A percentile compares a stretch with the other conserved stretches of the same genome.
phyloP scores from a whole-genome alignment of 352 stramenopile genomes.

The Halophytophthora polymorphica region DNA sequence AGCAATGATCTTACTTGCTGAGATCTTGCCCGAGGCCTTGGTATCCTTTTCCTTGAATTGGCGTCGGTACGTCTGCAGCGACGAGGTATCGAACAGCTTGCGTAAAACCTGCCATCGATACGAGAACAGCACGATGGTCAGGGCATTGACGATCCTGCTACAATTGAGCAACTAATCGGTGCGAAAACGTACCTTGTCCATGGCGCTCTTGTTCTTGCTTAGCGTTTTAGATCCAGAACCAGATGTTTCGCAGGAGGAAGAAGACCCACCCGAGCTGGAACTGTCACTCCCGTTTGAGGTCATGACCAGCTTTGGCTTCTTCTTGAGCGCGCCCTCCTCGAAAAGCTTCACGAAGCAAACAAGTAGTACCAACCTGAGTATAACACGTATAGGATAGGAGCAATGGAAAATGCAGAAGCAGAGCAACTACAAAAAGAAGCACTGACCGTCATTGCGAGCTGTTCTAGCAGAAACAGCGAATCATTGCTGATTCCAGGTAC shows the following conservation, averaged over 20 bases:
- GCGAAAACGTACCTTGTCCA: slow-evolving; percentile 26
- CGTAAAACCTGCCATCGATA: slow-evolving; percentile 21
- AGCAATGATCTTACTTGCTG: slow-evolving; percentile 32
- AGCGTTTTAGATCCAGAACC: slow-evolving; percentile 9
- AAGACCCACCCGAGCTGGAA: slow-evolving; percentile 21
- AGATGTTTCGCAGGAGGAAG: slow-evolving; percentile 15
- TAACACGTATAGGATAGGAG: background rate
- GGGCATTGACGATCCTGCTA: slow-evolving; percentile 1
- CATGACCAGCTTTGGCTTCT: slow-evolving; percentile 38
- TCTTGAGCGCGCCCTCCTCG: slow-evolving; percentile 47
- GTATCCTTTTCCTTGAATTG: slow-evolving; percentile 38
- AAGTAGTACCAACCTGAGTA: background rate
- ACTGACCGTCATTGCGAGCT: slow-evolving; percentile 60
- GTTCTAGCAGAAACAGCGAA: slow-evolving; percentile 56
- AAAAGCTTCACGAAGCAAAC: slow-evolving; percentile 36
- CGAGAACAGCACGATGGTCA: background rate
- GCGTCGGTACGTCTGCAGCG: slow-evolving; percentile 29
- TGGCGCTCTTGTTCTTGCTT: slow-evolving; percentile 1
- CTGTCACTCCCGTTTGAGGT: slow-evolving; percentile 14
- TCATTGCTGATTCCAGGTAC: slow-evolving; percentile 27
- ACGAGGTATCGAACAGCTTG: slow-evolving; percentile 34
- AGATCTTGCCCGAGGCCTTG: slow-evolving; percentile 36
- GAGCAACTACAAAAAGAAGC: background rate
- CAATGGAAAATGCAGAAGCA: background rate
- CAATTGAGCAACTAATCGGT: too few species aligned